phyloP scores from a whole-genome alignment of 306 rosid genomes.

The Rosa chinensis region DNA sequence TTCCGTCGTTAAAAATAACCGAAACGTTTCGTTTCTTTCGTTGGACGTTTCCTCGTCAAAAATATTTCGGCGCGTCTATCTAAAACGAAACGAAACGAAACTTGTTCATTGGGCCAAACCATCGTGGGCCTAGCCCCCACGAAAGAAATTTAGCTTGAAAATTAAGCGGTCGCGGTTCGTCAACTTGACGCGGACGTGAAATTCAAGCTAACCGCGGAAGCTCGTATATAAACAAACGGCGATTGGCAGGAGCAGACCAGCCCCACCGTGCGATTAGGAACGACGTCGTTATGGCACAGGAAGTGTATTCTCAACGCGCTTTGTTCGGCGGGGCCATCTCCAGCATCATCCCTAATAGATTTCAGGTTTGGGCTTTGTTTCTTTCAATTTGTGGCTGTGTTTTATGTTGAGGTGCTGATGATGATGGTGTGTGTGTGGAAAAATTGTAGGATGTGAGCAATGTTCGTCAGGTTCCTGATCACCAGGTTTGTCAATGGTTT shows the following conservation, averaged over 20 bases:
- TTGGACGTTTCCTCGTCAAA: not conserved
- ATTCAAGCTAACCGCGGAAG: not conserved
- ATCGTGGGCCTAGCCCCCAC: too few relatives aligned
- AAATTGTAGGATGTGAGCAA: constrained; percentile 66
- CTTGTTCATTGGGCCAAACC: too few relatives aligned
- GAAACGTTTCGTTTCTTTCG: not conserved
- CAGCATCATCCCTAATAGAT: constrained; percentile 63
- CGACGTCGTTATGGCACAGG: constrained; percentile 47
- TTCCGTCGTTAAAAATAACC: not conserved
- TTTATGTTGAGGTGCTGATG: not conserved
- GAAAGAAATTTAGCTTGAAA: not conserved
- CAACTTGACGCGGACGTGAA: not conserved
- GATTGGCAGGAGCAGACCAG: not conserved
- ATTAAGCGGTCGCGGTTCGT: not conserved
- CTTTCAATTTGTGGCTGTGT: not conserved
- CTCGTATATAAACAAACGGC: not conserved
- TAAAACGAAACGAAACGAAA: too few relatives aligned
- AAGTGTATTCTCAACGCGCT: constrained; percentile 39
- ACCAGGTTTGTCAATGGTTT: constrained; percentile 52
- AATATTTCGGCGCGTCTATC: not conserved
- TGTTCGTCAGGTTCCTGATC: constrained; percentile 82
- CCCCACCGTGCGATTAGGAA: not conserved
- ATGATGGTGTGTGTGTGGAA: not conserved
- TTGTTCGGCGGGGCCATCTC: constrained; percentile 69
- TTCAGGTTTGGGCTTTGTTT: constrained; percentile 52